phyloP scores from a whole-genome alignment of 768 basidiomycete species.

The Chiua virens region DNA sequence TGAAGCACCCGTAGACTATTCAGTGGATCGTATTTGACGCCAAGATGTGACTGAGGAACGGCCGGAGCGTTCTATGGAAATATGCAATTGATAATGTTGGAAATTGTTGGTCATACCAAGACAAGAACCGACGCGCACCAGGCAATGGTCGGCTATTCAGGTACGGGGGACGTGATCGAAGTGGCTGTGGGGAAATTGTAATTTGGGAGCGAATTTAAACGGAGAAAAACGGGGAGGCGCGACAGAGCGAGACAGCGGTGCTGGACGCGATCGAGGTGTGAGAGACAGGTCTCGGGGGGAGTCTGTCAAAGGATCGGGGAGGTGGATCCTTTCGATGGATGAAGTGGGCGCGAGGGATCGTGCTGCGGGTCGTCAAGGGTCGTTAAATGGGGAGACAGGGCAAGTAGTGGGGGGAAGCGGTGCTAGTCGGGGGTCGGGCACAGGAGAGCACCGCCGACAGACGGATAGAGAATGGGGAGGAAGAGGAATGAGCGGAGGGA shows the following conservation, averaged over 20 bases:
- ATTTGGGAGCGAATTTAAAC: constrained; percentile 14
- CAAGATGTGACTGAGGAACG: constrained; percentile 24
- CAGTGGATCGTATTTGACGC: constrained; percentile 21
- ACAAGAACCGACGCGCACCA: constrained; percentile 31
- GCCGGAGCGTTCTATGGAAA: constrained; percentile 33
- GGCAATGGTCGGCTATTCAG: constrained; percentile 29
- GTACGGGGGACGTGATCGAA: constrained; percentile 32
- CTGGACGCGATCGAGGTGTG: constrained; percentile 1
- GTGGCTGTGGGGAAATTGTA: constrained; percentile 36
- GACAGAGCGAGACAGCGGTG: constrained; percentile 4
- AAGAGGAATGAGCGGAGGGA: background rate
- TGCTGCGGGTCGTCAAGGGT: constrained; percentile 27
- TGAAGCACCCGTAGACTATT: background rate
- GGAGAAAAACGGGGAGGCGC: constrained; percentile 21
- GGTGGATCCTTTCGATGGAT: too few species aligned
- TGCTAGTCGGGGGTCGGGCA: too few species aligned
- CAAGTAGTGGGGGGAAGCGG: too few species aligned
- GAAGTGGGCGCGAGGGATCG: constrained; percentile 4
- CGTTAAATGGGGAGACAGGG: constrained; percentile 21
- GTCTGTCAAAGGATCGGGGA: too few species aligned
- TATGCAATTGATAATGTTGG: constrained; percentile 36
- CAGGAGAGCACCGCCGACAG: constrained; percentile 20
- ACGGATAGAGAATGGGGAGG: background rate
- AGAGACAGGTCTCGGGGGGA: too few species aligned
- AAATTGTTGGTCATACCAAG: constrained; percentile 36